Evolutionary conservation across 495 filamentous ascomycete species (phyloP), one percentile per base, ranked within the genome.

Genomic region (Entonaema liquescens): DNA sequence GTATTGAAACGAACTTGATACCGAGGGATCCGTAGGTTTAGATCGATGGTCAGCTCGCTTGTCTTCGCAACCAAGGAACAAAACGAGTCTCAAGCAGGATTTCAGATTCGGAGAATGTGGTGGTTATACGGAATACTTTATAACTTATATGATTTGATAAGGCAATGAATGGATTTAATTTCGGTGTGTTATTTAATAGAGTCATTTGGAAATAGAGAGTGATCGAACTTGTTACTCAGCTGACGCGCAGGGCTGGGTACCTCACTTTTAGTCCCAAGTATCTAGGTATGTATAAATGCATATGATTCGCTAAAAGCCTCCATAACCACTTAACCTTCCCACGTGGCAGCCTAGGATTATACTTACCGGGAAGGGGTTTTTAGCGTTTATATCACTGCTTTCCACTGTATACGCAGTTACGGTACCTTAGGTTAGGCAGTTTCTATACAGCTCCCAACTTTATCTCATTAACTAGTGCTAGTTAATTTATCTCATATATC

Each of bases 261-360:
- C n/a, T n/a, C n/a, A 3, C 29, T 23, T n/a, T 53, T 23, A 28
- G 23, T 53, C 3, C 7, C 7, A 47, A 15, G 53, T 49, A 49
- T 15, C 35, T 38, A 21, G 26, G n/a, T 49, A 62, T 56, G 52
- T 40, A 55, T 58, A 71, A 61, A 50, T 66, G 33, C 59, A 58
- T 63, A 59, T 23, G 9, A 29, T 13, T 38, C 13, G 26, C 9
- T 62, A 47, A 15, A 49, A 42, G 11, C 38, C 23, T 53, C 59
- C 53, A 55, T 53, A 38, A 44, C 53, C 62, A 67, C 63, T 47
- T 29, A 50, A 29, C 36, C 12, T 58, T 64, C 59, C 59, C 68
- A 71, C 68, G 68, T 71, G 68, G 68, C 57, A 8, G 8, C 44
- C 59, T 50, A 23, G 55, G 38, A 29, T 13, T 6, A 29, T 29